A percentile compares a stretch with the other conserved stretches of the same genome.
phyloP scores from a whole-genome alignment of 495 filamentous ascomycete genomes.

The Chaetomium tenue region DNA sequence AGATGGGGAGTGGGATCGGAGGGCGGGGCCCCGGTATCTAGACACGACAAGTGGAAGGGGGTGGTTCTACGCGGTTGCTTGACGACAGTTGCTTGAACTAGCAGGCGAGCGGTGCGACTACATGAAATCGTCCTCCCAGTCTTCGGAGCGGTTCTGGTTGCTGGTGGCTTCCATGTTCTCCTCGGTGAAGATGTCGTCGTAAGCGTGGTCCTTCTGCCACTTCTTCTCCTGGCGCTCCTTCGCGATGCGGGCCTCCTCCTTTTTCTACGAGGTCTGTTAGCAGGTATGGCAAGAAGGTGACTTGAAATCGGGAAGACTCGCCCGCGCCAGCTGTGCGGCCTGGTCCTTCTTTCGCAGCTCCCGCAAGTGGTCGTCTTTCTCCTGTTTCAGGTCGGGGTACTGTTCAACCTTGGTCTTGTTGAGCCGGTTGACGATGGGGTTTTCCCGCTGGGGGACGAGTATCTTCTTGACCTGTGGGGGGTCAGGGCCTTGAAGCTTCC shows the following conservation, averaged over 20 bases:
- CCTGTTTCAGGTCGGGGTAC: conserved; percentile 73
- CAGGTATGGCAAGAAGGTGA: not conserved
- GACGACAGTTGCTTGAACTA: not conserved
- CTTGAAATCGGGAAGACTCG: conserved; percentile 37
- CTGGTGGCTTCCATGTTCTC: conserved; percentile 62
- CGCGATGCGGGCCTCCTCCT: conserved; percentile 73
- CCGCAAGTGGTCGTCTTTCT: conserved; percentile 72
- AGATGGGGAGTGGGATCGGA: conserved; percentile 50
- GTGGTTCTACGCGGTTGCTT: not conserved
- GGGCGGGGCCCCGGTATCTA: conserved; percentile 26
- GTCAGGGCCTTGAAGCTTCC: not conserved
- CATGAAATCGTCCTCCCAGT: conserved; percentile 75
- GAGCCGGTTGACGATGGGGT: conserved; percentile 88
- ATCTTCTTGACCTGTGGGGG: conserved; percentile 58
- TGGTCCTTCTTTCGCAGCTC: conserved; percentile 68
- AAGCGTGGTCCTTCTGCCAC: conserved; percentile 91
- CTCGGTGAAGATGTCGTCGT: conserved; percentile 77
- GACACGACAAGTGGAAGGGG: conserved; percentile 11
- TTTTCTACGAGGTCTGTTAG: conserved; percentile 51
- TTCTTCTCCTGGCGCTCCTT: conserved; percentile 83
- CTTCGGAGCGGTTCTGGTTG: conserved; percentile 63
- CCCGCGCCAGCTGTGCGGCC: conserved; percentile 62
- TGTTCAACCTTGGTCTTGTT: conserved; percentile 93
- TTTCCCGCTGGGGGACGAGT: conserved; percentile 72
- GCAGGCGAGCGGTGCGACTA: conserved; percentile 29